Evolutionary conservation across 495 filamentous ascomycete species (phyloP).

Genomic region (Articulospora tetracladia): DNA sequence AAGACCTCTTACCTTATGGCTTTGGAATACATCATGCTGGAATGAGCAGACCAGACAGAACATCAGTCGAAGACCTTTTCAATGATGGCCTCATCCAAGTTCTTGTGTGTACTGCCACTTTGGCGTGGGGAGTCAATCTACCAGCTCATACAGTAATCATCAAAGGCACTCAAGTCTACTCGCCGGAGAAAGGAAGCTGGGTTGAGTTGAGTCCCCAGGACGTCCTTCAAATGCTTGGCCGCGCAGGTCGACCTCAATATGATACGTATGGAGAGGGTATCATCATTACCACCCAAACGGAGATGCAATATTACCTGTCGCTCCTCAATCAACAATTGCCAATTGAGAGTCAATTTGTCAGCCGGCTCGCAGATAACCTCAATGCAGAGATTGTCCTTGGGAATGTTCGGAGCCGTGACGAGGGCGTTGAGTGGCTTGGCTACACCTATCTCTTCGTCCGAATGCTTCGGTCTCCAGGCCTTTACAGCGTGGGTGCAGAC

Average conservation of each 20-base stretch:
- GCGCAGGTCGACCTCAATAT: slow-evolving; percentile 93
- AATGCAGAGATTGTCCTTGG: slow-evolving; percentile 97
- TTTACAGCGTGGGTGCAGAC: slow-evolving; percentile 94
- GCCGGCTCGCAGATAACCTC: slow-evolving; percentile 91
- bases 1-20: slow-evolving; percentile 92
- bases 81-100: slow-evolving; percentile 88
- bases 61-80: slow-evolving; percentile 93
- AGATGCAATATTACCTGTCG: slow-evolving; percentile 96
- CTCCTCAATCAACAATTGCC: slow-evolving; percentile 95
- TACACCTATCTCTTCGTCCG: slow-evolving; percentile 98
- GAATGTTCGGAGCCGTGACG: slow-evolving; percentile 87
- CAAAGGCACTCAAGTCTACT: slow-evolving; percentile 96
- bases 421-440: slow-evolving; percentile 96
- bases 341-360: slow-evolving; percentile 94
- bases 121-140: slow-evolving; percentile 95
- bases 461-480: slow-evolving; percentile 92
- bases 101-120: slow-evolving; percentile 91
- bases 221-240: slow-evolving; percentile 97
- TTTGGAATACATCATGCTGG: slow-evolving; percentile 98
- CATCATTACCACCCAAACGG: slow-evolving; percentile 91
- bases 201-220: slow-evolving; percentile 97
- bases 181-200: slow-evolving; percentile 97
- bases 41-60: slow-evolving; percentile 88
- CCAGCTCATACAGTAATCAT: slow-evolving; percentile 96
- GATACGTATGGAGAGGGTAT: slow-evolving; percentile 98